phyloP scores from a whole-genome alignment of 164 flowering plant species.

The Chimonanthus salicifolius region DNA sequence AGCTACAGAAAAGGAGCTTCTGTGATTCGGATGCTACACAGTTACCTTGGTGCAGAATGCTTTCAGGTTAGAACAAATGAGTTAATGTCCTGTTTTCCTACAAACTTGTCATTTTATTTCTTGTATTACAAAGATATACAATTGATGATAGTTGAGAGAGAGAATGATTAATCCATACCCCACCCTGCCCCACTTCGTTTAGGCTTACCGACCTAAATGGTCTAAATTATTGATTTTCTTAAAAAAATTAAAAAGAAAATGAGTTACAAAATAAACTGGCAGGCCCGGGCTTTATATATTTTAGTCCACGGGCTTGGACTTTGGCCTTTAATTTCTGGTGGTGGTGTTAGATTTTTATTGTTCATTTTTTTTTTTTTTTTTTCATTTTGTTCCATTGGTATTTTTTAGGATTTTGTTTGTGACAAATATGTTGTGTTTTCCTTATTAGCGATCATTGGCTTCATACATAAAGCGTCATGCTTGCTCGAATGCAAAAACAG shows the following conservation, averaged over 20 bases:
- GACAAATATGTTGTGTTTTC: neutral
- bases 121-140: too few species aligned
- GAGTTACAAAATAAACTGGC: too few species aligned
- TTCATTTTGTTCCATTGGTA: neutral
- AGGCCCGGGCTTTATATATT: too few species aligned
- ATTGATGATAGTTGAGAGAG: too few species aligned
- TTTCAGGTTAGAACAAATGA: constrained; percentile 58
- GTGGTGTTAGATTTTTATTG: neutral
- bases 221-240: too few species aligned
- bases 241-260: too few species aligned
- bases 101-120: too few species aligned
- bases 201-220: too few species aligned
- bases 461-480: constrained; percentile 75
- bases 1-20: constrained; percentile 95
- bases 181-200: too few species aligned
- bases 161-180: too few species aligned
- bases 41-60: constrained; percentile 79
- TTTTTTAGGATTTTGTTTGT: neutral
- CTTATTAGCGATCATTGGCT: constrained; percentile 66
- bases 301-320: too few species aligned
- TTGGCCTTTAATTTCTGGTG: neutral
- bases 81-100: neutral
- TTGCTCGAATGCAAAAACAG: constrained; percentile 83
- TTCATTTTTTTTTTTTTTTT: too few species aligned
- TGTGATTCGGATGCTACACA: constrained; percentile 89